A percentile compares a stretch with the other conserved stretches of the same genome.
Conservation (phyloP, 2,329 filamentous ascomycete species). For the Cladorrhinum sp. region DNA sequence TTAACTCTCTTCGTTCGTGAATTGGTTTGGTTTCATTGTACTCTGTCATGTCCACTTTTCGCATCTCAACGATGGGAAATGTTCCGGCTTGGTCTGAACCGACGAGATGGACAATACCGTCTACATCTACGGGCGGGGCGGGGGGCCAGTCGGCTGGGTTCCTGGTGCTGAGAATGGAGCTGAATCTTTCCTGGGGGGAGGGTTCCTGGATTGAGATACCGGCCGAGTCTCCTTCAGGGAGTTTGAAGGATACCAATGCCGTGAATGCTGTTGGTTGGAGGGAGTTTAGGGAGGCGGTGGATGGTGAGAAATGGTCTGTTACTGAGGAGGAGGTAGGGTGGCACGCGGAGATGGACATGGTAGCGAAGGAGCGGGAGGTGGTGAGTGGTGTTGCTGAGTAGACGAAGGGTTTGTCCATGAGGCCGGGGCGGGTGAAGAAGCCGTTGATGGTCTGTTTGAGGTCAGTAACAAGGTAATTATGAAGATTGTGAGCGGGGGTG, state of each 20-base stretch:
- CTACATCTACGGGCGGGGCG: conserved; percentile 46
- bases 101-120: conserved; percentile 36
- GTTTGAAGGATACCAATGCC: conserved; percentile 52
- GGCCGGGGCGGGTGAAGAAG: conserved; percentile 50
- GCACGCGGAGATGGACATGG: conserved; percentile 46
- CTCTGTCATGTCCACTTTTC: conserved; percentile 50
- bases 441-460: conserved; percentile 50
- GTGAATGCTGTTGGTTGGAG: conserved; percentile 47
- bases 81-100: conserved; percentile 39
- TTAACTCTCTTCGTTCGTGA: conserved; percentile 46
- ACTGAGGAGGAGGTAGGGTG: conserved; percentile 44
- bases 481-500: neutral
- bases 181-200: conserved; percentile 44
- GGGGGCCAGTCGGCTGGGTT: conserved; percentile 43
- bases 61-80: conserved; percentile 52
- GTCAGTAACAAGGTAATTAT: neutral
- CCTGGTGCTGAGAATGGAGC: conserved; percentile 37
- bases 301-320: conserved; percentile 38
- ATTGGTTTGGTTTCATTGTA: conserved; percentile 44
- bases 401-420: conserved; percentile 50
- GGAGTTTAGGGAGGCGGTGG: conserved; percentile 37
- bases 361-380: conserved; percentile 47
- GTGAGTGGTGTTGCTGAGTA: conserved; percentile 47
- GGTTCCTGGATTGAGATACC: conserved; percentile 39
- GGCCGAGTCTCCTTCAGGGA: conserved; percentile 34